Conservation (phyloP, 331 rosid genomes). For the Malus hybrid region DNA sequence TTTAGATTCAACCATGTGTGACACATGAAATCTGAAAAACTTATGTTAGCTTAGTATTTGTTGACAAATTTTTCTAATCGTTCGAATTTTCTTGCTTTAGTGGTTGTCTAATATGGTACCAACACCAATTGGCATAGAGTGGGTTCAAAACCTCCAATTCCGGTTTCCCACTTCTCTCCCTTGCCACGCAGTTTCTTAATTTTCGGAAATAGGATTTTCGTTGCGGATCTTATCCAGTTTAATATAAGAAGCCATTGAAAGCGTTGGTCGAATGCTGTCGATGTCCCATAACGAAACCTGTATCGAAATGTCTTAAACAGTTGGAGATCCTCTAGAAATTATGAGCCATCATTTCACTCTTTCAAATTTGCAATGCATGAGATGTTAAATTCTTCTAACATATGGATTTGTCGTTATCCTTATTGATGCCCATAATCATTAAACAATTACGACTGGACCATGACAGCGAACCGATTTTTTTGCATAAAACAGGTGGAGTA, state of each 20-base stretch:
- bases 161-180: background rate
- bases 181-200: background rate
- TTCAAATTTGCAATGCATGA: background rate
- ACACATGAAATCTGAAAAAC: background rate
- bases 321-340: background rate
- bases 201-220: background rate
- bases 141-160: background rate
- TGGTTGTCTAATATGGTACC: background rate
- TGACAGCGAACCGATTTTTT: background rate
- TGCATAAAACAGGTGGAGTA: conserved; percentile 66
- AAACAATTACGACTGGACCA: background rate
- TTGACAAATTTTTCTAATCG: background rate
- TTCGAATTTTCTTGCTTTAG: background rate
- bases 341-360: background rate
- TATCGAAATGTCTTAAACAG: background rate
- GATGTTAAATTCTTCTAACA: background rate
- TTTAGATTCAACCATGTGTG: background rate
- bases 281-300: background rate
- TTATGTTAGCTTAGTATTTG: background rate
- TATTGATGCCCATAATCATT: background rate
- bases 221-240: background rate
- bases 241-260: background rate
- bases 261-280: background rate
- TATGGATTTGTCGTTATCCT: background rate
- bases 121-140: background rate